Percentiles rank a stretch among this genome's conserved stretches.
These are phyloP conservation scores for Inga leiocalycina DNA, from an alignment of 306 rosid species.

Conservation along the genomic window DNA sequence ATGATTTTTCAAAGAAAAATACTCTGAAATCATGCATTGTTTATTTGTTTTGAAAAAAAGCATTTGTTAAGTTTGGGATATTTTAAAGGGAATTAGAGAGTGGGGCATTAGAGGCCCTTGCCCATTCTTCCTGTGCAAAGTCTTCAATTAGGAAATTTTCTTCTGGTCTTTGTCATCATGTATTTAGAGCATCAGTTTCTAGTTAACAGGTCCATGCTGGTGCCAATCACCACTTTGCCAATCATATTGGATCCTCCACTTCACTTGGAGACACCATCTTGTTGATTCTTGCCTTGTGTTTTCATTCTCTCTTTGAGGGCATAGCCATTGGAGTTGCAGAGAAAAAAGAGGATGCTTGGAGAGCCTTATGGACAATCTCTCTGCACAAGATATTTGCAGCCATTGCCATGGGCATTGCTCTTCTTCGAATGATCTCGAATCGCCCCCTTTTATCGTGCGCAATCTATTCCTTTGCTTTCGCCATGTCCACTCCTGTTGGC, in stretches of 20 bases:
- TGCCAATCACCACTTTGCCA: slow-evolving; percentile 37
- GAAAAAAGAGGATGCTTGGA: slow-evolving; percentile 73
- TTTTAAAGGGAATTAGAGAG: too few species aligned
- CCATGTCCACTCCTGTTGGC: slow-evolving; percentile 78
- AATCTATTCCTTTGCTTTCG: slow-evolving; percentile 69
- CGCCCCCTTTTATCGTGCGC: slow-evolving; percentile 11
- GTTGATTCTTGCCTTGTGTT: slow-evolving; percentile 70
- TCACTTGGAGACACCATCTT: slow-evolving; percentile 73
- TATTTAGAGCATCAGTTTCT: not conserved
- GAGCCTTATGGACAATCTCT: slow-evolving; percentile 78
- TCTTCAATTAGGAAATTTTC: not conserved
- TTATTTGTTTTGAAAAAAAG: too few species aligned
- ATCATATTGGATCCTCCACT: slow-evolving; percentile 28
- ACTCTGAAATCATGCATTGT: too few species aligned
- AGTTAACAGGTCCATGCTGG: slow-evolving; percentile 43
- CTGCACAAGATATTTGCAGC: slow-evolving; percentile 88
- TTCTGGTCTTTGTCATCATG: too few species aligned
- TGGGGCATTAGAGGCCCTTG: too few species aligned
- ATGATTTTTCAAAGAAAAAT: too few species aligned
- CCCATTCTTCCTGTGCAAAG: not conserved
- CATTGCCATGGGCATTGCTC: slow-evolving; percentile 85
- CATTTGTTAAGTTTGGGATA: too few species aligned
- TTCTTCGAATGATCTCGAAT: slow-evolving; percentile 71
- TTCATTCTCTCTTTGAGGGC: slow-evolving; percentile 81
- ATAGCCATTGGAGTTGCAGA: slow-evolving; percentile 74